Percentiles rank a stretch among this genome's conserved stretches.
Evolutionary conservation across 2,329 filamentous ascomycete species (phyloP).

Genomic region (Hymenoscyphus repandus): DNA sequence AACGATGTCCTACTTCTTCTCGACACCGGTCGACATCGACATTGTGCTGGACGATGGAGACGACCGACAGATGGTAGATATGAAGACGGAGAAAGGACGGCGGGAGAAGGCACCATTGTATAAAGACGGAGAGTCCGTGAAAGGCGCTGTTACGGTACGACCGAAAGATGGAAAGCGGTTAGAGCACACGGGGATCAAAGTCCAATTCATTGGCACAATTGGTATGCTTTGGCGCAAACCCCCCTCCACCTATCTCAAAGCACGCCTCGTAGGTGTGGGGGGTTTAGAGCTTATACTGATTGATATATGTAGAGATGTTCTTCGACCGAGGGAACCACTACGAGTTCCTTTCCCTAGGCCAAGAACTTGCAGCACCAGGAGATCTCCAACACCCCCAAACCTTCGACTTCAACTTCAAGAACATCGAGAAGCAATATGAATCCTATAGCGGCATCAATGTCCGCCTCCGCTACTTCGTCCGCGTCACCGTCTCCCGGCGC

Average conservation of each 20-base stretch:
- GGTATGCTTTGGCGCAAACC: conserved; percentile 46
- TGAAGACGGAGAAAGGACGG: conserved; percentile 97
- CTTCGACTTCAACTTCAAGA: conserved; percentile 99
- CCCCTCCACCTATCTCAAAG: not conserved
- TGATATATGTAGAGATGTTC: conserved; percentile 84
- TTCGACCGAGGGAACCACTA: conserved; percentile 99
- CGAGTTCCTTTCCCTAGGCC: conserved; percentile 94
- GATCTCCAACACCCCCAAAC: conserved; percentile 98
- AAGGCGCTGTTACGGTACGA: conserved; percentile 88
- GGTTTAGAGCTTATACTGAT: conserved; percentile 8
- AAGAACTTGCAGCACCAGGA: conserved; percentile 92
- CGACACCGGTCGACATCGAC: conserved; percentile 97
- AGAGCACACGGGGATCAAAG: conserved; percentile 98
- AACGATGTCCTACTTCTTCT: conserved; percentile 94
- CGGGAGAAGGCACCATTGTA: conserved; percentile 95
- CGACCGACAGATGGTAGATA: conserved; percentile 90
- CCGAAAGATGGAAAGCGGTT: conserved; percentile 97
- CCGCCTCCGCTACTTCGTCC: conserved; percentile 95
- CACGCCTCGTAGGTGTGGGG: not conserved
- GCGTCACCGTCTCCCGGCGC: conserved; percentile 90
- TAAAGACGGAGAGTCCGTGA: conserved; percentile 97
- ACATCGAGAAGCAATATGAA: conserved; percentile 99
- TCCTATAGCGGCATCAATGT: conserved; percentile 99
- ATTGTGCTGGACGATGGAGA: conserved; percentile 94
- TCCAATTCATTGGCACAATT: conserved; percentile 98